Percentiles rank a stretch among this genome's conserved stretches.
Evolutionary conservation across 2,329 filamentous ascomycete genomes (phyloP).

Genomic region (Neonectria coccinea): DNA sequence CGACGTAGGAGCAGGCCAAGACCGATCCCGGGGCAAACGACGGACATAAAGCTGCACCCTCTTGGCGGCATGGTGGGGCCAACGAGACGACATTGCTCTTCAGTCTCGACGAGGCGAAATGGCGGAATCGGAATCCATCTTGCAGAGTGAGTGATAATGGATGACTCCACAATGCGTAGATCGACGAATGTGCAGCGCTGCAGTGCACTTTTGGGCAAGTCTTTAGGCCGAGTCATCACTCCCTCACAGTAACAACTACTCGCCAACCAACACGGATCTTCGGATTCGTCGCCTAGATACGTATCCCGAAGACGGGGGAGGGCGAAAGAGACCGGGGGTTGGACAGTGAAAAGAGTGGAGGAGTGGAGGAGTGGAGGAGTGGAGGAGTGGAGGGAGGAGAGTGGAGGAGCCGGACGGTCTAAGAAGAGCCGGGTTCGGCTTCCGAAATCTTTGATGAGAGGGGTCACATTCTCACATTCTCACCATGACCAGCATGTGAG

Average conservation of each 20-base stretch:
- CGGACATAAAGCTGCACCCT: neutral
- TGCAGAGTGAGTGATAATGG: conserved; percentile 8
- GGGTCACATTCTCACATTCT: neutral
- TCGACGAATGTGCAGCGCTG: neutral
- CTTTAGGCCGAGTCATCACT: neutral
- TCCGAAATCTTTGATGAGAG: conserved; percentile 21
- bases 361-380: neutral
- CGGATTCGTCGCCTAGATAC: neutral
- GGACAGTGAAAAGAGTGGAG: neutral
- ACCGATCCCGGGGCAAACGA: neutral
- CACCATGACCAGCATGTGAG: too few relatives aligned
- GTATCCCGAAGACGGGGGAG: neutral
- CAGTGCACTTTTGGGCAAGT: neutral
- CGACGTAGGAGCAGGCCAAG: neutral
- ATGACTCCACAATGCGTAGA: neutral
- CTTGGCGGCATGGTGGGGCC: conserved; percentile 29
- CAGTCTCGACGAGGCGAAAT: conserved; percentile 19
- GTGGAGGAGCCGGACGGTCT: neutral
- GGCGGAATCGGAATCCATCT: conserved; percentile 19
- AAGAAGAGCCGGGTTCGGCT: conserved; percentile 23
- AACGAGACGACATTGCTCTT: conserved; percentile 2
- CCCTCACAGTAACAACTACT: neutral
- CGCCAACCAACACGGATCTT: too few relatives aligned
- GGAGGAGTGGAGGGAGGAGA: neutral
- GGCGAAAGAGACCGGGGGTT: neutral